Evolutionary conservation across 2,329 filamentous ascomycete genomes (phyloP).

Genomic region (Venturiaceae sp.): DNA sequence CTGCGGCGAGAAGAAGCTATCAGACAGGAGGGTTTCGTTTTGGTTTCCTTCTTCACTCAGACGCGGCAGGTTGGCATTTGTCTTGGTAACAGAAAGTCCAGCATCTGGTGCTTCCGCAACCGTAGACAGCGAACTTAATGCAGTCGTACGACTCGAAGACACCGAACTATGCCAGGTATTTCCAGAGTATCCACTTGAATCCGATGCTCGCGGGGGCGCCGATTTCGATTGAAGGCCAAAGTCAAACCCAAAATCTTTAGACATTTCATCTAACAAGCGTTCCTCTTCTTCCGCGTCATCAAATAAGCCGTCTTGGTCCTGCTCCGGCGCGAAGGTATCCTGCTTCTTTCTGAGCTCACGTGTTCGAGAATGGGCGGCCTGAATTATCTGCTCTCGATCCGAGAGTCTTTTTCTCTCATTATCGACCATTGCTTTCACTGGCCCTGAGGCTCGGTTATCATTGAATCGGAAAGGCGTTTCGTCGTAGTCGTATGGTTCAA

Average conservation of each 20-base stretch:
- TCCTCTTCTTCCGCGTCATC: constrained; percentile 39
- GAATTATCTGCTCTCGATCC: constrained; percentile 2
- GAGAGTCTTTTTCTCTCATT: constrained; percentile 38
- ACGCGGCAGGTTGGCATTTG: not conserved
- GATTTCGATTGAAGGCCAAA: constrained; percentile 61
- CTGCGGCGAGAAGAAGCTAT: not conserved
- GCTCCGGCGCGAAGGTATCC: not conserved
- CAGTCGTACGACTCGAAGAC: constrained; percentile 60
- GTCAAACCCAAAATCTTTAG: constrained; percentile 72
- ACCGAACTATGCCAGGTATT: constrained; percentile 74
- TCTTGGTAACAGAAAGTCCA: not conserved
- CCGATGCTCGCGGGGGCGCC: constrained; percentile 61
- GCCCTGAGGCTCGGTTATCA: constrained; percentile 30
- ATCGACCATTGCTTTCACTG: constrained; percentile 65
- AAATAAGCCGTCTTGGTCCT: constrained; percentile 14
- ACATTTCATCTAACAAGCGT: constrained; percentile 70
- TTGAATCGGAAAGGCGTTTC: constrained; percentile 14
- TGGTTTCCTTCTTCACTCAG: constrained; percentile 5
- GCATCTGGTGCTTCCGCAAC: constrained; percentile 48
- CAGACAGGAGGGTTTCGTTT: not conserved
- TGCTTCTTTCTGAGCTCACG: not conserved
- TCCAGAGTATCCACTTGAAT: constrained; percentile 69
- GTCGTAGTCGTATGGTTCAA: constrained; percentile 57
- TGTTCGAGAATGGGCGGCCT: constrained; percentile 10
- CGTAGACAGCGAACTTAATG: constrained; percentile 59